These are phyloP conservation scores for Yamadazyma taylorii DNA, from an alignment of 1,139 yeast species.

Conservation along the genomic window DNA sequence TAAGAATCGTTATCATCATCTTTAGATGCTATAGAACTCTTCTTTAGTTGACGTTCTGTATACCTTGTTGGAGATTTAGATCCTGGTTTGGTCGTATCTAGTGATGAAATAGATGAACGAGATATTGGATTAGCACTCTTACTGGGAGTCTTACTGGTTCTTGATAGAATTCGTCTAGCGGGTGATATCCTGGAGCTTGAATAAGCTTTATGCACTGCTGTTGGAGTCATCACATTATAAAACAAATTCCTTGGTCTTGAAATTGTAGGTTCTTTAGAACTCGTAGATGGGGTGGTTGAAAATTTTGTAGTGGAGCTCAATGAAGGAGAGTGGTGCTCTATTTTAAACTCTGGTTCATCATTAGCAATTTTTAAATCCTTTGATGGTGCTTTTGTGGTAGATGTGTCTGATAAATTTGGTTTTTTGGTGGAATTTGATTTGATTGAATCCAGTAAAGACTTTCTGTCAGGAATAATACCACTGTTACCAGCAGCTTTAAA, in stretches of 20 bases:
- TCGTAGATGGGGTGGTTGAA: neutral
- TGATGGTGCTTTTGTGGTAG: no score
- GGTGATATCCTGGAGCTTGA: slow-evolving; percentile 3
- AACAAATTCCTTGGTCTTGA: slow-evolving; percentile 1
- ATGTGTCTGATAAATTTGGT: neutral
- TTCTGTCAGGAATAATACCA: no score
- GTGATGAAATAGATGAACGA: slow-evolving; percentile 8
- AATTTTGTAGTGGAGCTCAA: neutral
- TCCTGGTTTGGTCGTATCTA: slow-evolving; percentile 7
- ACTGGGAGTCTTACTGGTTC: slow-evolving; percentile 11
- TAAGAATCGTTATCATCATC: slow-evolving; percentile 9
- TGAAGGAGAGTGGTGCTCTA: neutral
- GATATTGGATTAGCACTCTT: slow-evolving; percentile 2
- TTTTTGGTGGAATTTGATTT: slow-evolving; percentile 2
- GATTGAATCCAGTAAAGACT: no score
- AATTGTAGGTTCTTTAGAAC: neutral
- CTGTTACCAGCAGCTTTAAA: no score
- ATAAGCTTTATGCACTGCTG: neutral
- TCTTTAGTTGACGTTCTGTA: slow-evolving; percentile 8
- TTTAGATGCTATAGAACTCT: slow-evolving; percentile 12
- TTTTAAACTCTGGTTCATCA: no score
- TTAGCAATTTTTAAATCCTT: no score
- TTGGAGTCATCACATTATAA: slow-evolving; percentile 1
- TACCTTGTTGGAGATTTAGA: slow-evolving; percentile 19
- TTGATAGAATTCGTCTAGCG: slow-evolving; percentile 1